Evolutionary conservation across 768 basidiomycete genomes (phyloP).

Genomic region (Rhodotorula toruloides): DNA sequence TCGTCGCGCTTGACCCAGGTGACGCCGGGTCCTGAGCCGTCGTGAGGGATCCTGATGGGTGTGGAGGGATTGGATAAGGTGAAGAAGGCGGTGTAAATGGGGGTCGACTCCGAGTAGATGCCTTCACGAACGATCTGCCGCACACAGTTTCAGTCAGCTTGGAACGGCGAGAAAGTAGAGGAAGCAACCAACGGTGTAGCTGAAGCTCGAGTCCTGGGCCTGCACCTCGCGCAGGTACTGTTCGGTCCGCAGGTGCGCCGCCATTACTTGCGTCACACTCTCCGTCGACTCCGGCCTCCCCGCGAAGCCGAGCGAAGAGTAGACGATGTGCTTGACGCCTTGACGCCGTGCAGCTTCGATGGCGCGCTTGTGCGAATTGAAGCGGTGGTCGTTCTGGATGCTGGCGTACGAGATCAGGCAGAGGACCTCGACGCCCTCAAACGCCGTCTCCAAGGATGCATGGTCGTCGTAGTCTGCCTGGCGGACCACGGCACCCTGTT

Average conservation of each 20-base stretch:
- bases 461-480: background rate
- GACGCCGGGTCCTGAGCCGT: conserved; percentile 2
- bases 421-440: background rate
- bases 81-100: conserved; percentile 8
- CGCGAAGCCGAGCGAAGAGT: conserved; percentile 2
- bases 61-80: background rate
- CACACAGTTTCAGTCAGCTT: background rate
- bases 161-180: background rate
- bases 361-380: background rate
- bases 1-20: conserved; percentile 10
- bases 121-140: conserved; percentile 6
- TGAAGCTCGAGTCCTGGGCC: background rate
- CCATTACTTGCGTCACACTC: conserved; percentile 3
- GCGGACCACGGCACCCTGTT: background rate
- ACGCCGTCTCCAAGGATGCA: background rate
- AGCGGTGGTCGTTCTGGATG: conserved; percentile 10
- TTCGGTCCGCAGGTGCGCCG: conserved; percentile 1
- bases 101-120: background rate
- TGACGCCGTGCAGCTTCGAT: background rate
- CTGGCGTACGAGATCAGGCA: background rate
- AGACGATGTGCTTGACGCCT: background rate
- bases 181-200: background rate
- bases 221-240: background rate
- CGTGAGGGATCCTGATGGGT: conserved; percentile 7
- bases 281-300: background rate